Base-by-base conservation (phyloP, 768 basidiomycete species). In the Sporobolomyces roseus region DNA sequence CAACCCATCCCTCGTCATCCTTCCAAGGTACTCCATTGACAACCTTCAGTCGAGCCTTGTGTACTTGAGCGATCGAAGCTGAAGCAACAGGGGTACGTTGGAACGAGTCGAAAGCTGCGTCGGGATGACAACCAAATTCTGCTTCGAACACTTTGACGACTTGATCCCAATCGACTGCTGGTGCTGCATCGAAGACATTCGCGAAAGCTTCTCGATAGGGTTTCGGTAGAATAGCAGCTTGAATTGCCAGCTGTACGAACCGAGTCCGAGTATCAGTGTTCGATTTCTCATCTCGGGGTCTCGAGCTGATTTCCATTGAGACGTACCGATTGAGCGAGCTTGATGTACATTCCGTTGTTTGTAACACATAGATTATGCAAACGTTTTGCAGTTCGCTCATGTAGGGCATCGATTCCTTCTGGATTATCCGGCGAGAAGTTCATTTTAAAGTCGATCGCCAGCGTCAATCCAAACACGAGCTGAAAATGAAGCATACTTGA, bases 31-130 rank as follows among this genome's bases (percentile, higher is more conserved):
- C 14, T 8, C 68, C 68, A 17, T 45, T 33, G 66, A 61, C 74
- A 54, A 65, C 36, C 71, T 80, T 82, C 48, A 87, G 76, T n/a
- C 78, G 81, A 7, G 93, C 93, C 51, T 83, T 83, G 76, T 96
- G 93, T 0, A 96, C 93, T 77, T 96, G 93, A 0, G 93, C 93
- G 65, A 97, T 88, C 73, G 89, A 90, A 2, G 93, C 93, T 68
- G 88, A 90, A 0, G 93, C 93, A 1, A 90, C 80, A 0, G 93
- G 87, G 3, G 83, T 76, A 68, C 86, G 83, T 62, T 91, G 88
- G 68, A 96, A 94, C 16, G 83, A 80, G 41, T 86, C 86, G 74
- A 94, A 94, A 3, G 92, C 79, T 23, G 88, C 89, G 30, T 83
- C 83, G 1, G 88, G 87, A 0, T 86, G 85, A 43, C 83, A 79